Evolutionary conservation across 192 early-diverging fungal species (phyloP), one percentile per base, ranked within the genome.

Genomic region (Pilaira anomala): DNA sequence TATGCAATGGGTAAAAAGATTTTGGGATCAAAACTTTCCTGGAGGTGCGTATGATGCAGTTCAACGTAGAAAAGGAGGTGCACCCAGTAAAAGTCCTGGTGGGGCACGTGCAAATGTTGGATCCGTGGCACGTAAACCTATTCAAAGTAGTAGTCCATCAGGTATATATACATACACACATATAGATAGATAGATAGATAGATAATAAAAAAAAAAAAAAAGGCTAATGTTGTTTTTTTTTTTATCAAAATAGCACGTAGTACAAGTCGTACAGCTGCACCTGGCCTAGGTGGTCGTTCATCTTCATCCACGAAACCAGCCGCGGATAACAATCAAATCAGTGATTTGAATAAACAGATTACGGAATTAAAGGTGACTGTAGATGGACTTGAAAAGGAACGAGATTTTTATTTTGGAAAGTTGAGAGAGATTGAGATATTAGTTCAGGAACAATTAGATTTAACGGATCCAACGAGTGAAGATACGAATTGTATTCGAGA

Each of bases 361-460:
- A 81, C 81, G 44, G 93, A 96, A 68, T 77, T 90, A 51, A 93
- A 92, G 72, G 81, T 87, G 21, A 86, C 90, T 24, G 88, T 97
- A 33, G 93, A 95, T 57, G 93, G 91, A 53, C 85, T 93, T 19
- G 95, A 96, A 72, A 97, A 93, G 77, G 95, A 99, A 72, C 82
- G 97, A 22, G 95, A 99, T 64, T 99, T 99, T 73, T 99, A 99
- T 66, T 99, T 96, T 74, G 69, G 74, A 24, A 99, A 97, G 77
- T 77, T 97, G 65, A 78, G 95, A 30, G 94, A 97, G 71, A 94
- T 97, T 76, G 95, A 97, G 63, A 83, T 99, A 26, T 80, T 91
- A 60, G 85, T 97, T 11, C 95, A 97, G 77, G 80, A 91, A 58
- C 71, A 87, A 55, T 44, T 90, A 12, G 73, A 62, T 16, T 73